Base-by-base conservation (phyloP, 495 filamentous ascomycete genomes). In the Tuber brumale region DNA sequence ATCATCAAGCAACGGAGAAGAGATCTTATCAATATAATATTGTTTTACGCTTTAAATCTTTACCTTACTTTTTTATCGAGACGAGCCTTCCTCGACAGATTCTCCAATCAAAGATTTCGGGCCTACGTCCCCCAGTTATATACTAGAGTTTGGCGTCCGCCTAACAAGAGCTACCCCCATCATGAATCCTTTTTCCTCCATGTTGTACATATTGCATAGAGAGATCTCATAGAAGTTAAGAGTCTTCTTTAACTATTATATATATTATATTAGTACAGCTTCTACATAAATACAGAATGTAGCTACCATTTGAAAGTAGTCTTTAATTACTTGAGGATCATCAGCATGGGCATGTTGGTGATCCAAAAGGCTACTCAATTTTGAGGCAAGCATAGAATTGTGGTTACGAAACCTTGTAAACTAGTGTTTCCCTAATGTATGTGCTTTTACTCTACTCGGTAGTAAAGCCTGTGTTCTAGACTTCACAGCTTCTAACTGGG, bases 291-390 rank as follows among this genome's bases (percentile, higher is more conserved):
- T n/a, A n/a, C n/a, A n/a, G n/a, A n/a, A n/a, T n/a, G n/a, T n/a
- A n/a, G n/a, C n/a, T 72, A 78, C 69, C 73, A 75, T 75, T 16
- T 21, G 31, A 70, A 75, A 78, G 42, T 76, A 78, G n/a, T 76
- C 70, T 70, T 75, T 75, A 2, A 75, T 27, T 5, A 46, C 39
- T 4, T 21, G 31, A 27, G 41, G 74, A 75, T 76, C 72, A 19
- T 72, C 51, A 16, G 70, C 46, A 48, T 21, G 43, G 5, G 44
- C 45, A 23, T 41, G 1, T n/a, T 72, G 5, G 3, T 51, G 1
- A 3, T 76, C 42, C 12, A 76, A 23, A 1, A 70, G 19, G 31
- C 12, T 51, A 41, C 21, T 43, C 39, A 78, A 70, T n/a, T 44
- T 73, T 42, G 37, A 3, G n/a, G 23, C 46, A 16, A 76, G 35